A percentile compares a stretch with the other conserved stretches of the same genome.
Conservation (phyloP, 345 rosid species). For the Mangifera indica region DNA sequence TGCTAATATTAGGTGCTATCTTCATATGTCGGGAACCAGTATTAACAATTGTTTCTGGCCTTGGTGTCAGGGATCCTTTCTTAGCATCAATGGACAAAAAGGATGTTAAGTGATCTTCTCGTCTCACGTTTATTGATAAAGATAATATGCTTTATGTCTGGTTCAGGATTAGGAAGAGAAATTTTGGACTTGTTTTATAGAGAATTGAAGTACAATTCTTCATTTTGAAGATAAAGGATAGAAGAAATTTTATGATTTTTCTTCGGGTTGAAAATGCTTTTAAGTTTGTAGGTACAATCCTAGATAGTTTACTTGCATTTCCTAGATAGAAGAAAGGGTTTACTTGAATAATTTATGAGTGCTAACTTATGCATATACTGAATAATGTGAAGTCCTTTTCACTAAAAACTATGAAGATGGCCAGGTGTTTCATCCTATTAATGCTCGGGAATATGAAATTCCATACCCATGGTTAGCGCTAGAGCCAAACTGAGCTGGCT, state of each 20-base stretch:
- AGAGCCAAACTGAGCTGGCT: too few relatives aligned
- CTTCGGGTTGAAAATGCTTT: too few relatives aligned
- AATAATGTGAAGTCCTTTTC: constrained; percentile 74
- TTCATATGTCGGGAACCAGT: constrained; percentile 84
- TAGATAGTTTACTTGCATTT: too few relatives aligned
- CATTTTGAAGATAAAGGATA: too few relatives aligned
- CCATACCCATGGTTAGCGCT: too few relatives aligned
- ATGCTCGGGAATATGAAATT: constrained; percentile 69
- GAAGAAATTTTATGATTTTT: too few relatives aligned
- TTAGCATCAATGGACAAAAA: constrained; percentile 83
- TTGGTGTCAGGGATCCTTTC: constrained; percentile 94
- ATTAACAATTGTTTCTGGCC: constrained; percentile 81
- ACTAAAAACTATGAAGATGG: constrained; percentile 96
- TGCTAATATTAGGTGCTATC: constrained; percentile 81
- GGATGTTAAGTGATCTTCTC: constrained; percentile 61
- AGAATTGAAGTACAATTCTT: too few relatives aligned
- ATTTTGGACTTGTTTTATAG: too few relatives aligned
- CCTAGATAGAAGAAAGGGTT: too few relatives aligned
- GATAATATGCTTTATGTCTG: neutral
- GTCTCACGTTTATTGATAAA: constrained; percentile 18
- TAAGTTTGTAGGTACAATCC: too few relatives aligned
- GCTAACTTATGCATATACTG: constrained; percentile 42
- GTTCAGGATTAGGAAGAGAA: neutral
- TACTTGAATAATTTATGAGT: constrained; percentile 11
- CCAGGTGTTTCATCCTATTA: constrained; percentile 79